Evolutionary conservation across 306 rosid species (phyloP), one percentile per base, ranked within the genome.

Genomic region (Boehmeria nivea): DNA sequence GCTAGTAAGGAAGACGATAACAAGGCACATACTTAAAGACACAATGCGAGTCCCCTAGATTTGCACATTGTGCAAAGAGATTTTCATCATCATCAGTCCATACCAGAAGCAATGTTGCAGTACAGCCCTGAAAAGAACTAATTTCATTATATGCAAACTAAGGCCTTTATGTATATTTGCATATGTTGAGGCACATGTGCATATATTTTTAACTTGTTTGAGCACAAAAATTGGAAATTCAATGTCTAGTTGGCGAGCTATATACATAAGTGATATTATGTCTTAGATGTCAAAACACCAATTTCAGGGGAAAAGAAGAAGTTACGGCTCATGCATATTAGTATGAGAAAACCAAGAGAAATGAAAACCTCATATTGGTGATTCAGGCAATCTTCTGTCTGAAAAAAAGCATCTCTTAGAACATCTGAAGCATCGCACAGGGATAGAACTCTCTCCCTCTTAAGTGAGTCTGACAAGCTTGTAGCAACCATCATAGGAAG

Each of bases 41-140:
- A 60, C 99, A 87, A 54, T 82, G 67, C 25, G 99, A 93, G 70
- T 93, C 99, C 65, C 99, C 99, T 54, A 93, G 84, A 72, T 93
- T 93, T 53, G 99, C 99, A 79, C 96, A 87, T 70, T 93, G 99
- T 18, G 76, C 94, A 77, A 77, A 88, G 71, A 79, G 85, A 28
- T 77, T 85, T 37, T 66, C 76, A 55, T 65, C 43, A 60, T 60
- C 61, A 63, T 85, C 86, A 58, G 78, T 51, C 99, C 99, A 93
- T 54, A 88, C 90, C 69, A 93, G 81, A 73, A 93, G 95, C 69
- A 87, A 74, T 34, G 99, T 93, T 17, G 99, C 96, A 54, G 99
- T 93, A 79, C 99, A 93, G 52, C 99, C 99, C 99, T 93, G 89
- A 51, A 61, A 63, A 43, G 28, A 69, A 68, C 59, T 70, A 56